Evolutionary conservation across 306 rosid genomes (phyloP).

Genomic region (Lathyrus oleraceus): DNA sequence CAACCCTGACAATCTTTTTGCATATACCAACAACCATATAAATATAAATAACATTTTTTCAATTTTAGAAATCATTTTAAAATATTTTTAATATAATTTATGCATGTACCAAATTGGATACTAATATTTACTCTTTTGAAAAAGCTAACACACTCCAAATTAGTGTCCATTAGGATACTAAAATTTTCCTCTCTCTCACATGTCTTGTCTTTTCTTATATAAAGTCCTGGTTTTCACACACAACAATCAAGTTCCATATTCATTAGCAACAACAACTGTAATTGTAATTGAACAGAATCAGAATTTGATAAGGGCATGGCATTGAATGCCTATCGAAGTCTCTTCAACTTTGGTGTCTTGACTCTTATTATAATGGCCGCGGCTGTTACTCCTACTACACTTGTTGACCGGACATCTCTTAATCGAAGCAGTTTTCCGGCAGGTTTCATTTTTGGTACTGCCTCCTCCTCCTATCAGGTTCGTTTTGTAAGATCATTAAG

Average conservation of each 20-base stretch:
- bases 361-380: neutral
- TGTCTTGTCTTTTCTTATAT: neutral
- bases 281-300: neutral
- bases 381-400: constrained; percentile 5
- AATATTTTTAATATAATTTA: neutral
- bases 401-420: constrained; percentile 22
- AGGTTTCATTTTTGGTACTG: constrained; percentile 43
- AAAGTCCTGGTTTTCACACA: neutral
- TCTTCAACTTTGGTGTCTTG: constrained; percentile 25
- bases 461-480: constrained; percentile 44
- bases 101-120: neutral
- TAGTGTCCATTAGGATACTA: neutral
- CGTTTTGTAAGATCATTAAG: neutral
- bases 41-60: neutral
- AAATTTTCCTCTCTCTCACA: neutral
- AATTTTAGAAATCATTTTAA: neutral
- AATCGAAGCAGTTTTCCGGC: constrained; percentile 34
- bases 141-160: neutral
- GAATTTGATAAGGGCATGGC: constrained; percentile 4
- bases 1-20: neutral
- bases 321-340: neutral
- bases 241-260: neutral
- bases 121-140: neutral
- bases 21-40: neutral
- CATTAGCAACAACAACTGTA: neutral